Evolutionary conservation across 768 basidiomycete genomes (phyloP).

Genomic region (Collybiopsis confluens): DNA sequence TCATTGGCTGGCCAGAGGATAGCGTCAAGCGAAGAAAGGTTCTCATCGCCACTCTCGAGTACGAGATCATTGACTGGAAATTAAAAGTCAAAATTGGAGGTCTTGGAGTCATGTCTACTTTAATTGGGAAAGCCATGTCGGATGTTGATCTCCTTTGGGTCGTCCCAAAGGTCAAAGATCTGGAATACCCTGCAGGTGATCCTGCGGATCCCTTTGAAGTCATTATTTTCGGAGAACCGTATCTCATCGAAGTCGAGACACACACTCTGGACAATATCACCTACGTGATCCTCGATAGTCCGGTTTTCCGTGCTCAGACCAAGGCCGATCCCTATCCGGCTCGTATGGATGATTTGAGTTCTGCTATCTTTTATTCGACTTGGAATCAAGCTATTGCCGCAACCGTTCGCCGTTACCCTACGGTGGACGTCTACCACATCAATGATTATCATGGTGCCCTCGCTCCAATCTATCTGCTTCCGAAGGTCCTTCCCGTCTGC

Average conservation of each 20-base stretch:
- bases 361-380: constrained; percentile 96
- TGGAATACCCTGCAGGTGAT: constrained; percentile 90
- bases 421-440: constrained; percentile 92
- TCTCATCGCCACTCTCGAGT: constrained; percentile 89
- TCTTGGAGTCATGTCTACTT: constrained; percentile 94
- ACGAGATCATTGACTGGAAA: constrained; percentile 98
- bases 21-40: constrained; percentile 89
- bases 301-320: constrained; percentile 95
- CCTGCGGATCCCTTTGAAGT: constrained; percentile 94
- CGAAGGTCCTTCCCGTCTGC: constrained; percentile 86
- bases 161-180: constrained; percentile 89
- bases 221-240: constrained; percentile 93
- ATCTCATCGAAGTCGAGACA: constrained; percentile 94
- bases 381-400: constrained; percentile 98
- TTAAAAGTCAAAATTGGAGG: constrained; percentile 97
- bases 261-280: constrained; percentile 94
- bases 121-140: constrained; percentile 98
- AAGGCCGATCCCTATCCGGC: constrained; percentile 95
- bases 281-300: constrained; percentile 89
- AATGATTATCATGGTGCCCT: constrained; percentile 96
- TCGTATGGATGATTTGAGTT: constrained; percentile 95
- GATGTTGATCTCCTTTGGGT: constrained; percentile 96
- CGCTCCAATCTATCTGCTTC: constrained; percentile 86
- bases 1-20: constrained; percentile 95
- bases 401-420: constrained; percentile 80